Base-by-base conservation (phyloP, 495 filamentous ascomycete species). In the Podospora australis region DNA sequence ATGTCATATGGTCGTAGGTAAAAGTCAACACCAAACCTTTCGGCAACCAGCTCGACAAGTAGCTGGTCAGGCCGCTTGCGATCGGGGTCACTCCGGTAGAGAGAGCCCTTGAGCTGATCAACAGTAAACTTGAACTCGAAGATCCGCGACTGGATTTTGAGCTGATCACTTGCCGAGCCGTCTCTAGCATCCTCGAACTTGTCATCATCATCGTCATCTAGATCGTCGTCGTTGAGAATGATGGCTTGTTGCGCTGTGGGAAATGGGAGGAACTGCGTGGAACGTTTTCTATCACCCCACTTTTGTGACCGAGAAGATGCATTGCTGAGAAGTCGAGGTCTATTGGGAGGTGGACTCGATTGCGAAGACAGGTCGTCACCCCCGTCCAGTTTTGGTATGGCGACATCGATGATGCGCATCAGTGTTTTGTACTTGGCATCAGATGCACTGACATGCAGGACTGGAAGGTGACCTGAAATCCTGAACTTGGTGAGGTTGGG, bases 71-170 rank as follows among this genome's bases (percentile, higher is more conserved):
- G 78, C 41, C 80, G 78, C 46, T 77, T 78, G 16, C 83, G 82
- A 46, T 92, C 83, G 2, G 88, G 79, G 60, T 97, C 89, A 44
- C 90, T 84, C 19, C 83, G 80, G 63, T 86, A 97, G 2, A 98
- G 73, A 0, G 92, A 95, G 22, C 94, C 92, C 67, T 90, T 88
- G 14, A 98, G 75, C 50, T 83, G 84, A 50, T 95, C 92, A 42
- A 96, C 94, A 2, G 86, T 86, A 57, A 98, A 98, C 54, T 90
- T 92, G 70, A 98, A 87, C 59, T 97, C 88, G 58, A 98, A 97
- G 49, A 82, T 90, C 17, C 86, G 80, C 55, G 95, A 90, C 54
- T 88, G 86, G 20, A 89, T 72, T 60, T 84, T 86, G 30, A 88
- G 71, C n/a, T 77, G 71, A 42, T 78, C 70, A 16, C 74, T 75